phyloP scores from a whole-genome alignment of 306 rosid species.

The Castanopsis chinensis region DNA sequence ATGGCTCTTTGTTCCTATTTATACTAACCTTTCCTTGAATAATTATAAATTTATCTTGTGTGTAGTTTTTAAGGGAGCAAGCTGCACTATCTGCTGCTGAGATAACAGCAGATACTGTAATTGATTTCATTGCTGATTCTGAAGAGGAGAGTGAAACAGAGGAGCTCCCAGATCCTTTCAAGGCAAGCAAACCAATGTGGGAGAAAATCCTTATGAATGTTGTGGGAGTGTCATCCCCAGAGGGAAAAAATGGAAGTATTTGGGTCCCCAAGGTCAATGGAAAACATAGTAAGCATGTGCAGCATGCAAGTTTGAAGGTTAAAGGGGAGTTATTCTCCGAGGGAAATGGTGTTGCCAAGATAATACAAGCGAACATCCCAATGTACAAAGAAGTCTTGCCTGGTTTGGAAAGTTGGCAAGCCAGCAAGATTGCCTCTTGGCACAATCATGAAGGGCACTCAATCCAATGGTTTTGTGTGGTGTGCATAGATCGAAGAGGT shows the following conservation, averaged over 20 bases:
- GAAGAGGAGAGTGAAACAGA: constrained; percentile 72
- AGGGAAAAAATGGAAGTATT: constrained; percentile 53
- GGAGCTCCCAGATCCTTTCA: constrained; percentile 45
- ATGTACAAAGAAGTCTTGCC: constrained; percentile 83
- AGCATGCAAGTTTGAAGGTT: constrained; percentile 49
- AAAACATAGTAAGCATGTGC: constrained; percentile 71
- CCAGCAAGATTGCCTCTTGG: constrained; percentile 85
- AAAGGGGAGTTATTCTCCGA: constrained; percentile 59
- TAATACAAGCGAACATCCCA: constrained; percentile 67
- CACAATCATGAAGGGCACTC: constrained; percentile 86
- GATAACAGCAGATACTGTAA: constrained; percentile 81
- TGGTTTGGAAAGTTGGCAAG: constrained; percentile 87
- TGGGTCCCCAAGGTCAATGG: constrained; percentile 86
- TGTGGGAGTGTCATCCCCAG: constrained; percentile 52
- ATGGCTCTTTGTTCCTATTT: constrained; percentile 3
- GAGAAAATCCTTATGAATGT: constrained; percentile 46
- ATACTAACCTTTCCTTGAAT: constrained; percentile 8
- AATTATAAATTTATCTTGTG: constrained; percentile 27
- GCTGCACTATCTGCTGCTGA: constrained; percentile 90
- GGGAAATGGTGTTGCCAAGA: constrained; percentile 59
- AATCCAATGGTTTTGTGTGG: constrained; percentile 78
- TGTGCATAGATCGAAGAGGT: constrained; percentile 92
- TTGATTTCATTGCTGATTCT: constrained; percentile 68
- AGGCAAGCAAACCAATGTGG: constrained; percentile 50
- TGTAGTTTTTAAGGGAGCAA: constrained; percentile 92